A percentile compares a stretch with the other conserved stretches of the same genome.
These are phyloP conservation scores for Alternaria gansuensis DNA, from an alignment of 2,329 filamentous ascomycete genomes.

Conservation along the genomic window DNA sequence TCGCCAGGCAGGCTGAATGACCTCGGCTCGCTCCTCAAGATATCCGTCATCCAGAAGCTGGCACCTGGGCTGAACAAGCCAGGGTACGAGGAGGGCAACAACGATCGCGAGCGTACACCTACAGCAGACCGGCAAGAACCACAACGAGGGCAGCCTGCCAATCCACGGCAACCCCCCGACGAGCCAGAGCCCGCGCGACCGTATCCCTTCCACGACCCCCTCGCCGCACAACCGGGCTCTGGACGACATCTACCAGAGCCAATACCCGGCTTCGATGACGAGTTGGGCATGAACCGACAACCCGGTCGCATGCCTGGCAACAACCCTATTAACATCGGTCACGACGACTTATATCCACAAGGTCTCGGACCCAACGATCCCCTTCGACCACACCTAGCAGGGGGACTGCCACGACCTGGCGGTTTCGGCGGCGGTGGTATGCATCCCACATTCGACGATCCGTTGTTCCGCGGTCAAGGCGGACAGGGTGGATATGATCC, in stretches of 20 bases:
- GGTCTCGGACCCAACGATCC: constrained; percentile 88
- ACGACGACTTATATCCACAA: constrained; percentile 86
- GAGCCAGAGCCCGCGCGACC: constrained; percentile 69
- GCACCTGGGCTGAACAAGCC: constrained; percentile 79
- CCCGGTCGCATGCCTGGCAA: constrained; percentile 61
- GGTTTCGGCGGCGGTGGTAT: constrained; percentile 80
- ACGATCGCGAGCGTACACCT: constrained; percentile 38
- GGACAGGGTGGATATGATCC: constrained; percentile 67
- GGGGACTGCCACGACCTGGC: constrained; percentile 65
- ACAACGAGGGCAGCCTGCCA: constrained; percentile 33
- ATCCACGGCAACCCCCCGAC: constrained; percentile 63
- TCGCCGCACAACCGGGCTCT: constrained; percentile 64
- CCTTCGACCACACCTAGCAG: constrained; percentile 71
- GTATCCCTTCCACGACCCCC: constrained; percentile 74
- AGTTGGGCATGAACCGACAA: constrained; percentile 80
- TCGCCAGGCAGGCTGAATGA: constrained; percentile 73
- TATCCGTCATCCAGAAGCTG: constrained; percentile 83
- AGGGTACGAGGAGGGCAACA: constrained; percentile 71
- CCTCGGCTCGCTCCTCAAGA: constrained; percentile 75
- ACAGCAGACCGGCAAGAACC: constrained; percentile 55
- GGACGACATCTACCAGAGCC: constrained; percentile 76
- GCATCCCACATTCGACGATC: constrained; percentile 96
- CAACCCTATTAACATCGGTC: constrained; percentile 75
- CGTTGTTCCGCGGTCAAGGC: constrained; percentile 74
- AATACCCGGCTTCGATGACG: constrained; percentile 92